Evolutionary conservation across 73 alveolate species (phyloP).

Genomic region (Uronychia setigera): DNA sequence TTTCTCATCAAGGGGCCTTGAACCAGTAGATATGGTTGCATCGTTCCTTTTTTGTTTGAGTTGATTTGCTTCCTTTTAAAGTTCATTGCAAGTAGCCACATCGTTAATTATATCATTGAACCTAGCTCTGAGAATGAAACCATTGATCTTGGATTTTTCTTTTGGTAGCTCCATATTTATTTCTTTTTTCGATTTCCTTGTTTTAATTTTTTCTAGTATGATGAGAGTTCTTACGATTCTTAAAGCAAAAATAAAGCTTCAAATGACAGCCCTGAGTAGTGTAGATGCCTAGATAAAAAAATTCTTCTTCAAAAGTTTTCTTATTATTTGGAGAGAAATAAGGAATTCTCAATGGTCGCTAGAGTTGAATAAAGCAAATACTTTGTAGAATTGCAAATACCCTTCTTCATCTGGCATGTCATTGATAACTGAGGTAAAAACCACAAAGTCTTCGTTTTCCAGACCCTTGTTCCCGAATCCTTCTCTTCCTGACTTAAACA

Average conservation of each 20-base stretch:
- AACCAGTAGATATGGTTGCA: background rate
- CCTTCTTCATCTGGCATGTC: conserved; percentile 1
- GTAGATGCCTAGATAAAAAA: background rate
- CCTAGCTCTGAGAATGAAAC: background rate
- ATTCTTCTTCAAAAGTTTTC: background rate
- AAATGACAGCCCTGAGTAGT: background rate
- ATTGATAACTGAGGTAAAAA: background rate
- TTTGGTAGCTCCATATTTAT: background rate
- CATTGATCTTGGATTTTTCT: background rate
- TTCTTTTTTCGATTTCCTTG: background rate
- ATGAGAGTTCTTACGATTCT: background rate
- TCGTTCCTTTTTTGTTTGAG: background rate
- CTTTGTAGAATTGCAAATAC: background rate
- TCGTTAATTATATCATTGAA: background rate
- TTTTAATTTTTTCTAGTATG: background rate
- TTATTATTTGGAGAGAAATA: background rate
- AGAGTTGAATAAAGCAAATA: background rate
- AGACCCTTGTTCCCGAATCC: background rate
- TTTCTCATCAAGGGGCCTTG: background rate
- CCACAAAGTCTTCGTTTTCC: background rate
- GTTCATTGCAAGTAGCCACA: background rate
- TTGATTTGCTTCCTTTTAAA: background rate
- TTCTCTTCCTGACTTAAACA: background rate
- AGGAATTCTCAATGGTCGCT: background rate
- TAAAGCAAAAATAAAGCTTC: background rate